A percentile compares a stretch with the other conserved stretches of the same genome.
Evolutionary conservation across 2,329 filamentous ascomycete species (phyloP).

Genomic region (Microascus cirrosus): DNA sequence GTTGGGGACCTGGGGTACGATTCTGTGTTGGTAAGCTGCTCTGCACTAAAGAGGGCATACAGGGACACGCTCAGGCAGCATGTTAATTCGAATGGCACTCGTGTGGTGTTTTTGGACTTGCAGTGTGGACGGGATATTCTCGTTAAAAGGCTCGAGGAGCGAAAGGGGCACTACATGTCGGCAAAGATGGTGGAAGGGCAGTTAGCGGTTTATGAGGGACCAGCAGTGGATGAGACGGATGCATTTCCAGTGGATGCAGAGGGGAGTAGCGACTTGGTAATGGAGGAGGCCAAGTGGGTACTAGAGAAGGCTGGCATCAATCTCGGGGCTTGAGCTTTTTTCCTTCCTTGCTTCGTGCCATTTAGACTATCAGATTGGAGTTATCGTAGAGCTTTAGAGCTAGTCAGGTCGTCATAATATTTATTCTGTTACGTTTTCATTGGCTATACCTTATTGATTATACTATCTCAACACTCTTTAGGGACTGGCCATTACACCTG

Average conservation of each 20-base stretch:
- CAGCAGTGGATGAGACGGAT: slow-evolving; percentile 18
- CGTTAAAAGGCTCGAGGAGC: slow-evolving; percentile 12
- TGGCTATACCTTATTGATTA: too few species aligned
- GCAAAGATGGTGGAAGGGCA: slow-evolving; percentile 22
- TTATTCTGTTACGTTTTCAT: too few species aligned
- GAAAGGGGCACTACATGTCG: slow-evolving; percentile 23
- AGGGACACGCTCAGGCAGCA: slow-evolving; percentile 17
- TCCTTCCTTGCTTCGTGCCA: too few species aligned
- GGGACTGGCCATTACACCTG: too few species aligned
- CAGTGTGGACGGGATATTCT: slow-evolving; percentile 18
- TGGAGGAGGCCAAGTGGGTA: slow-evolving; percentile 11
- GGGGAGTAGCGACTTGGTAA: slow-evolving; percentile 6
- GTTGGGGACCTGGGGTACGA: slow-evolving; percentile 14
- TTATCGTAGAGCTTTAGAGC: too few species aligned
- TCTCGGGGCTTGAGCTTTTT: neutral
- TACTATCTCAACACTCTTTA: too few species aligned
- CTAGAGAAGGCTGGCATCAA: neutral
- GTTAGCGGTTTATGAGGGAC: slow-evolving; percentile 16
- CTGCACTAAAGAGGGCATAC: slow-evolving; percentile 21
- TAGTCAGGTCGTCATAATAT: too few species aligned
- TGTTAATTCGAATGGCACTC: slow-evolving; percentile 9
- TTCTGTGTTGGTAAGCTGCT: slow-evolving; percentile 24
- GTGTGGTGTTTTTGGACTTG: slow-evolving; percentile 22
- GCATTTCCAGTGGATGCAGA: slow-evolving; percentile 19
- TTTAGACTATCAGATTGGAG: neutral